Percentiles rank a stretch among this genome's conserved stretches.
Evolutionary conservation across 2,329 filamentous ascomycete genomes (phyloP).

Genomic region (Diaporthe ampelina): DNA sequence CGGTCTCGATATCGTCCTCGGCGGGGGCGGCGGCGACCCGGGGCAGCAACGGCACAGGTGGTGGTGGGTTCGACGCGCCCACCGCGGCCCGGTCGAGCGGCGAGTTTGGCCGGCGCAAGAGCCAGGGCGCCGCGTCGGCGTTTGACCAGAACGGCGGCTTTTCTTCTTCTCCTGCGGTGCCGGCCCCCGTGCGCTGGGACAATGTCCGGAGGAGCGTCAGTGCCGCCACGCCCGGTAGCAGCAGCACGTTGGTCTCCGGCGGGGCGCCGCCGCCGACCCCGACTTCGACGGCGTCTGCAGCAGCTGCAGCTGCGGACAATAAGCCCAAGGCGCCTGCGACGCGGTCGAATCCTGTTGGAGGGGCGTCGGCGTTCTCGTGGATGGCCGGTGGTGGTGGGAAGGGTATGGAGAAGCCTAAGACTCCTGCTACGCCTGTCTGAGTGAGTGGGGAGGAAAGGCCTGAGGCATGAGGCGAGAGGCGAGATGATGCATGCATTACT

Average conservation of each 20-base stretch:
- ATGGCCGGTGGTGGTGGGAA: conserved; percentile 70
- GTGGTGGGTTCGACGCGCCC: conserved; percentile 63
- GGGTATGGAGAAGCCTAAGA: conserved; percentile 55
- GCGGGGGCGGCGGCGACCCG: conserved; percentile 53
- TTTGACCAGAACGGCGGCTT: conserved; percentile 43
- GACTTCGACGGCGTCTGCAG: conserved; percentile 42
- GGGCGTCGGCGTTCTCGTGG: conserved; percentile 95
- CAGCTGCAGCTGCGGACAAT: conserved; percentile 50
- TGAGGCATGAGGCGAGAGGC: no score
- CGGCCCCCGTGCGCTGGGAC: conserved; percentile 63
- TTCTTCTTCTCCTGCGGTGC: conserved; percentile 38
- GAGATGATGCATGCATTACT: neutral
- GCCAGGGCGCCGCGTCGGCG: conserved; percentile 56
- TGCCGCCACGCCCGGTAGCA: conserved; percentile 44
- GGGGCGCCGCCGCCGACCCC: conserved; percentile 50
- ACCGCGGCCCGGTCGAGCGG: conserved; percentile 57
- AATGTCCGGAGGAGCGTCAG: conserved; percentile 62
- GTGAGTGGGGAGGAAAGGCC: no score
- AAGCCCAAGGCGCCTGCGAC: conserved; percentile 50
- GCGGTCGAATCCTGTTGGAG: conserved; percentile 83
- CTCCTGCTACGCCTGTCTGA: conserved; percentile 48
- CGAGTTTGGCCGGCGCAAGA: conserved; percentile 67
- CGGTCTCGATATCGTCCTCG: conserved; percentile 61
- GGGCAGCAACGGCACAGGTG: conserved; percentile 55
- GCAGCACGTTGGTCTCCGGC: conserved; percentile 35